phyloP scores from a whole-genome alignment of 2,329 filamentous ascomycete species.

The Fusarium tuaranense region DNA sequence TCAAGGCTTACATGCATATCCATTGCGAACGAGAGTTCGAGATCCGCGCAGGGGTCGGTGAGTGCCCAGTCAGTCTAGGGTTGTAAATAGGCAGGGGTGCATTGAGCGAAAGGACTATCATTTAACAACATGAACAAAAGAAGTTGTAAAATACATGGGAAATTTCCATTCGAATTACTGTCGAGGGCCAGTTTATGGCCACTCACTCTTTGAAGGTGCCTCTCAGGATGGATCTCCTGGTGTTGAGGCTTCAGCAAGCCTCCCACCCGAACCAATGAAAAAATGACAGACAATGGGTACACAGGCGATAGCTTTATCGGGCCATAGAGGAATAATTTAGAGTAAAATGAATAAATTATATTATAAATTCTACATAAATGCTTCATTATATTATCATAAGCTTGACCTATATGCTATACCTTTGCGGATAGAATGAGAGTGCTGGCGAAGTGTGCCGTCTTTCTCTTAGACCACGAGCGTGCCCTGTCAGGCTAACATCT shows the following conservation, averaged over 20 bases:
- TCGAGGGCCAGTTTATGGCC: neutral
- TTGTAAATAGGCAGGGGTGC: neutral
- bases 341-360: too few relatives aligned
- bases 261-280: too few relatives aligned
- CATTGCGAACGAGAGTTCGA: neutral
- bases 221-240: neutral
- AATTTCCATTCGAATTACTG: neutral
- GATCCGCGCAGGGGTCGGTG: neutral
- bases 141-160: neutral
- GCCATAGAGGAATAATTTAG: too few relatives aligned
- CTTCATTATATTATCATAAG: too few relatives aligned
- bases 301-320: too few relatives aligned
- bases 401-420: too few relatives aligned
- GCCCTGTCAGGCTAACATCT: neutral
- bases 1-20: neutral
- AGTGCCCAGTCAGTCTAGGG: neutral
- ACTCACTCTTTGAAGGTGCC: neutral
- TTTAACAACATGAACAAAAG: neutral
- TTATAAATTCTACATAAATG: too few relatives aligned
- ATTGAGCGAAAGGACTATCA: neutral
- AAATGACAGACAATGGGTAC: too few relatives aligned
- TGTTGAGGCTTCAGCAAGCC: neutral
- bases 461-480: too few relatives aligned
- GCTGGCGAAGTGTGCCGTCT: too few relatives aligned
- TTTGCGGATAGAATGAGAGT: too few relatives aligned